Evolutionary conservation across 257 asterid genomes (phyloP), one percentile per base, ranked within the genome.

Genomic region (Solanum rostratum): DNA sequence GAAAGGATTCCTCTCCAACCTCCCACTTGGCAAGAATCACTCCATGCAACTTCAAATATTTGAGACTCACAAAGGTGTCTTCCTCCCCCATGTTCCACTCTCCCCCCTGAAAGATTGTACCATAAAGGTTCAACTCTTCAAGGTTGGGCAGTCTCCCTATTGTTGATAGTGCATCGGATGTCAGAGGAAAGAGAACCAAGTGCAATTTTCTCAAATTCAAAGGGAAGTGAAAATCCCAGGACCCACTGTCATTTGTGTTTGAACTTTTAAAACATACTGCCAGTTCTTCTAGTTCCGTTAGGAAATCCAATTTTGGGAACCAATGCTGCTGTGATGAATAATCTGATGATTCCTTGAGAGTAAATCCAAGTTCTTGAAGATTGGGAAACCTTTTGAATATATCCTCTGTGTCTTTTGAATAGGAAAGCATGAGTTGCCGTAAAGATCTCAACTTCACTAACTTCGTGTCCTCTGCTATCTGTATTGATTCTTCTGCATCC

Each of bases 241-340:
- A 4, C 27, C 29, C 15, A 14, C 70, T 59, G 1, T 65, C 5
- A 15, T 73, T 7, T 66, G 22, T 0, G 2, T 30, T 39, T 39
- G 52, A 69, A 19, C 52, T 39, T 19, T 1, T 0, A 39, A 39
- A 79, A 41, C 4, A 0, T 55, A 69, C 27, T 0, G 0, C 0
- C 33, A 84, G 53, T 0, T 0, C 0, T 5, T 79, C 37, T 27
- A 80, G 57, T 27, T 52, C 54, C 15, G 3, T 50, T 22, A 80
- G 76, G 50, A 2, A 53, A 65, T 80, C 37, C 39, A 80, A 37
- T 52, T 63, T 62, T 0, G 82, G 87, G 22, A 50, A 60, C 10
- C 52, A 14, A 1, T 7, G 2, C 22, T 7, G 3, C n/a, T 15
- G 79, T 10, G n/a, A 19, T 62, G 68, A 60, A 57, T 10, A 29